These are phyloP conservation scores for Aureobasidium pullulans DNA, from an alignment of 2,329 filamentous ascomycete species.

Conservation along the genomic window DNA sequence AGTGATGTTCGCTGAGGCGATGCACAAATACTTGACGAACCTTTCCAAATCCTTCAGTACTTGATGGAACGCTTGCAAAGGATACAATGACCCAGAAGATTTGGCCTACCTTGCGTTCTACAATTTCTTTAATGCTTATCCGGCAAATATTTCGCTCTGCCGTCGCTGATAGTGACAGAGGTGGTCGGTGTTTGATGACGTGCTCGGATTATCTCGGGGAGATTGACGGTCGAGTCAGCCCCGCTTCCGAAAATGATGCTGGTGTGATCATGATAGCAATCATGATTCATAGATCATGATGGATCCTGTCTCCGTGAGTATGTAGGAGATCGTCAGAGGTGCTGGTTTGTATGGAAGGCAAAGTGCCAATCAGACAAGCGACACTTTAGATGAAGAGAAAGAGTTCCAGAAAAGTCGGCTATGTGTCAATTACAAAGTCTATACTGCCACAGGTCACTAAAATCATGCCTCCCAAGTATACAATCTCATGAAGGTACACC, in stretches of 20 bases:
- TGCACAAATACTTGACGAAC: no score
- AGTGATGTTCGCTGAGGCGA: no score
- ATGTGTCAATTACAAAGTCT: no score
- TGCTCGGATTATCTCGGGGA: not conserved
- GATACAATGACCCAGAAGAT: no score
- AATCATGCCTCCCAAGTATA: not conserved
- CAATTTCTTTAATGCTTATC: no score
- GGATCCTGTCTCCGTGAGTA: no score
- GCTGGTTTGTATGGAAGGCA: not conserved
- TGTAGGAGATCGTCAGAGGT: no score
- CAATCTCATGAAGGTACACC: conserved; percentile 46
- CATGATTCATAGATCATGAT: no score
- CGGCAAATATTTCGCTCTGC: not conserved
- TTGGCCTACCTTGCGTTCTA: no score
- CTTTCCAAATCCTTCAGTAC: no score
- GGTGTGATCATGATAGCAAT: not conserved
- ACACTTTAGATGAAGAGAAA: not conserved
- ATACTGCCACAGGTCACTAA: no score
- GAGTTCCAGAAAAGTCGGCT: not conserved
- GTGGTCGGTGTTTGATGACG: not conserved
- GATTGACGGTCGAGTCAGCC: not conserved
- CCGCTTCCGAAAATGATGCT: not conserved
- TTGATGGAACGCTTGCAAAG: no score
- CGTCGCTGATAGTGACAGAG: not conserved
- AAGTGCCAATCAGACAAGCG: not conserved